Evolutionary conservation across 345 rosid species (phyloP), one percentile per base, ranked within the genome.

Genomic region (Geranium rotundifolium): DNA sequence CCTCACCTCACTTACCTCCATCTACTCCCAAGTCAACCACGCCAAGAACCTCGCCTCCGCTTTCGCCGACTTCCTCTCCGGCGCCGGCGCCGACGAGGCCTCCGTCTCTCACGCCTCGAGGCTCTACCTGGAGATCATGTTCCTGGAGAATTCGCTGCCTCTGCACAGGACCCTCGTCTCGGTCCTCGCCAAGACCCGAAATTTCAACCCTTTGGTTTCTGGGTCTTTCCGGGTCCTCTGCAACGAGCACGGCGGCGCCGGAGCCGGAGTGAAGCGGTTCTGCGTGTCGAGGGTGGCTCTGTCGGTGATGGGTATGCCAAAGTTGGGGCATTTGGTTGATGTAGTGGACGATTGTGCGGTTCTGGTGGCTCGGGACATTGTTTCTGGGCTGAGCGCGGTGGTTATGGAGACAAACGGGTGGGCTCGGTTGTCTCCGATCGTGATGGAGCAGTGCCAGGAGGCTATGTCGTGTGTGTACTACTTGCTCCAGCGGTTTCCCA

Each of bases 401-500:
- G 69, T 92, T 62, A 78, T 60, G 30, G 95, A 87, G 76, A 73
- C 75, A 23, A 66, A 78, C 64, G 82, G 71, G 72, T 75, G 69
- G 75, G 88, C 84, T 65, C 81, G 98, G 73, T 91, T 95, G 50
- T 87, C 98, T 63, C 96, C 98, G 18, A 69, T 77, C 72, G 95
- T 83, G 46, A 77, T 92, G 95, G 98, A 92, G 87, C 97, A 92
- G 66, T 87, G 91, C 65, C 95, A 92, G 71, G 98, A 89, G 72
- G 87, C 88, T 59, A 64, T 89, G 78, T 92, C 98, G 68, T 89
- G 98, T 60, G 77, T 85, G 72, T 89, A 92, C 73, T 89, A 92
- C 84, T 79, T 92, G 85, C 81, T 89, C 60, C 98, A 89, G 76
- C 82, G 88, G 67, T 92, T 87, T 67, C 91, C 90, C 0, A 65